phyloP scores from a whole-genome alignment of 345 rosid species.

The Viola odorata region DNA sequence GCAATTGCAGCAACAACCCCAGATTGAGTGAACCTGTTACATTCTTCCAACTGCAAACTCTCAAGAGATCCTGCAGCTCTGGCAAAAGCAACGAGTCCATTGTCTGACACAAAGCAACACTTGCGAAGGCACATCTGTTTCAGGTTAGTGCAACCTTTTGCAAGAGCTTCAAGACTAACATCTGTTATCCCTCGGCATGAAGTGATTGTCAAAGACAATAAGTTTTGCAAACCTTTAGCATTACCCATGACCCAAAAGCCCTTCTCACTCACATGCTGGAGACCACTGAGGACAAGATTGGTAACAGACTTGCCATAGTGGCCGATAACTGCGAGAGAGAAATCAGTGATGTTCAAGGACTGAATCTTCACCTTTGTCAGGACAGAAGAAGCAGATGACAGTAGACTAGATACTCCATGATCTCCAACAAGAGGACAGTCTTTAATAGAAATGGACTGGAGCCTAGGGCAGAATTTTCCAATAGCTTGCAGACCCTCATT shows the following conservation, averaged over 20 bases:
- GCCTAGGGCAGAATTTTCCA: conserved; percentile 47
- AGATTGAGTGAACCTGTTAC: conserved; percentile 42
- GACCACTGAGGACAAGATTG: conserved; percentile 40
- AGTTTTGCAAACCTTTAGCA: conserved; percentile 52
- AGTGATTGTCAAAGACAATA: conserved; percentile 40
- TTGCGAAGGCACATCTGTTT: conserved; percentile 62
- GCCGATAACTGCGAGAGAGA: conserved; percentile 69
- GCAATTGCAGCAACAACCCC: conserved; percentile 48
- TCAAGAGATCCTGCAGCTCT: conserved; percentile 56
- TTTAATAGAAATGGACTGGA: conserved; percentile 52
- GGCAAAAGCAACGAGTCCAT: conserved; percentile 49
- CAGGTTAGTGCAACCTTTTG: conserved; percentile 48
- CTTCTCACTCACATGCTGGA: conserved; percentile 54
- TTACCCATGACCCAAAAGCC: conserved; percentile 91
- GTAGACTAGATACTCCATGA: conserved; percentile 54
- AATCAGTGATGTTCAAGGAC: conserved; percentile 62
- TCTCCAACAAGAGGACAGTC: conserved; percentile 72
- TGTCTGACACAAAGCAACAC: conserved; percentile 56
- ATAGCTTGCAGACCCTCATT: conserved; percentile 60
- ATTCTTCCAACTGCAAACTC: conserved; percentile 61
- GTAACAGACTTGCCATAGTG: conserved; percentile 57
- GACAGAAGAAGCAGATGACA: conserved; percentile 41
- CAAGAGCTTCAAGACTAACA: conserved; percentile 54
- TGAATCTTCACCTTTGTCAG: conserved; percentile 61
- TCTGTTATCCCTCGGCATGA: conserved; percentile 65